These are phyloP conservation scores for Lathyrus oleraceus DNA, from an alignment of 306 rosid genomes.

Conservation along the genomic window DNA sequence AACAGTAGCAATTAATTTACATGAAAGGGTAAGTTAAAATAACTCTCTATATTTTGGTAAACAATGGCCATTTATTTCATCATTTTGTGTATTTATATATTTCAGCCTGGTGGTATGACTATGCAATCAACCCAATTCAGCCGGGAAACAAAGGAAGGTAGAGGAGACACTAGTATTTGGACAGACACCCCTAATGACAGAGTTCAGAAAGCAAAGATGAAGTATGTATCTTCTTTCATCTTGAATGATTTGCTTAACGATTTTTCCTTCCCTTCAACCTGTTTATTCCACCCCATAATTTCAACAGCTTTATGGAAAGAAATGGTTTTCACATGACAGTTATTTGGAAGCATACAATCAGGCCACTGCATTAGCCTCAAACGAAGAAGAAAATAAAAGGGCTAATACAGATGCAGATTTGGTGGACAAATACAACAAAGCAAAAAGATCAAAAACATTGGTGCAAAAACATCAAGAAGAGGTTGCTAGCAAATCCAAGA, in stretches of 20 bases:
- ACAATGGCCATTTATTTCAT: neutral
- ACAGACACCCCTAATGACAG: constrained; percentile 86
- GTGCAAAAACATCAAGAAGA: constrained; percentile 73
- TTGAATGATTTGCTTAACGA: constrained; percentile 25
- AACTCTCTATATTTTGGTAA: neutral
- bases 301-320: constrained; percentile 18
- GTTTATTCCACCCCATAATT: constrained; percentile 6
- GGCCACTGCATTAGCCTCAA: constrained; percentile 80
- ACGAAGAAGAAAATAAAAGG: constrained; percentile 58
- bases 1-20: neutral
- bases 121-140: constrained; percentile 76
- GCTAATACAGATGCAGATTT: constrained; percentile 66
- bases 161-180: constrained; percentile 91
- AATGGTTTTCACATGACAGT: constrained; percentile 51
- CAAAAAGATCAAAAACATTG: constrained; percentile 76
- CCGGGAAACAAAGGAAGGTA: constrained; percentile 69
- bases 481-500: constrained; percentile 53
- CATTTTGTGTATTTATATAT: neutral
- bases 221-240: constrained; percentile 48
- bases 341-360: constrained; percentile 87
- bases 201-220: constrained; percentile 90
- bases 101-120: constrained; percentile 84
- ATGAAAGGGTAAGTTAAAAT: neutral
- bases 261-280: constrained; percentile 22
- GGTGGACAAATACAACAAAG: constrained; percentile 84